A percentile compares a stretch with the other conserved stretches of the same genome.
Evolutionary conservation across 768 basidiomycete genomes (phyloP).

Genomic region (Neoboletus subvelutipes): DNA sequence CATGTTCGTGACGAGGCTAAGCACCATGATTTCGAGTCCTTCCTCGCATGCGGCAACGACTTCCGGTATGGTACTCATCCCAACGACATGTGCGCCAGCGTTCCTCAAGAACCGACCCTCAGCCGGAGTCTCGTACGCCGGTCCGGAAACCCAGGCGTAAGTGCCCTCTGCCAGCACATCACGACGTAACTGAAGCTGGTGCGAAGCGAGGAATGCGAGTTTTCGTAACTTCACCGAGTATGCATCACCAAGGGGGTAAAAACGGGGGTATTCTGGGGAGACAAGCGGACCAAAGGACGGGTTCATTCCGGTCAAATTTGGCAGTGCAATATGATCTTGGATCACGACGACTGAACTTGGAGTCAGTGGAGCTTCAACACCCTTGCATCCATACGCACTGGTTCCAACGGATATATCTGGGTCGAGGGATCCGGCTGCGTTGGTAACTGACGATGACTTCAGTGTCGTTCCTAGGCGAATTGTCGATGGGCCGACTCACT

Average conservation of each 20-base stretch:
- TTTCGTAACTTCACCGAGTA: conserved; percentile 74
- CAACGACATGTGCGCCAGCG: conserved; percentile 86
- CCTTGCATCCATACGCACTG: conserved; percentile 45
- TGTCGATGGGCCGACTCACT: conserved; percentile 49
- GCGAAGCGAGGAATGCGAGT: conserved; percentile 68
- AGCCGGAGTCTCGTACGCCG: conserved; percentile 87
- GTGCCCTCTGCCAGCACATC: conserved; percentile 73
- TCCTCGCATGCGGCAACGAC: conserved; percentile 79
- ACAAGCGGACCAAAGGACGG: conserved; percentile 73
- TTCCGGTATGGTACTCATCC: conserved; percentile 92
- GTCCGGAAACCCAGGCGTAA: conserved; percentile 90
- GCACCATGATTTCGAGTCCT: conserved; percentile 70
- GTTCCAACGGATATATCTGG: conserved; percentile 74
- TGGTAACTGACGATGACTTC: conserved; percentile 59
- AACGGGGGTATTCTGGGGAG: conserved; percentile 62
- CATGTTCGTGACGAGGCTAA: conserved; percentile 84
- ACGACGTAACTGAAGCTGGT: conserved; percentile 52
- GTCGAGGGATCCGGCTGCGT: conserved; percentile 83
- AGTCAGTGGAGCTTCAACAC: conserved; percentile 9
- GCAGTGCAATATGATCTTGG: conserved; percentile 82
- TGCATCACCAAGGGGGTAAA: conserved; percentile 81
- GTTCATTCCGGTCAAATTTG: conserved; percentile 74
- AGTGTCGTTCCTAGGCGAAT: neutral
- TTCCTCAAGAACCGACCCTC: conserved; percentile 76
- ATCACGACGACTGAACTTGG: conserved; percentile 66